Base-by-base conservation (phyloP, 805 yeast species). In the Candida argentea region DNA sequence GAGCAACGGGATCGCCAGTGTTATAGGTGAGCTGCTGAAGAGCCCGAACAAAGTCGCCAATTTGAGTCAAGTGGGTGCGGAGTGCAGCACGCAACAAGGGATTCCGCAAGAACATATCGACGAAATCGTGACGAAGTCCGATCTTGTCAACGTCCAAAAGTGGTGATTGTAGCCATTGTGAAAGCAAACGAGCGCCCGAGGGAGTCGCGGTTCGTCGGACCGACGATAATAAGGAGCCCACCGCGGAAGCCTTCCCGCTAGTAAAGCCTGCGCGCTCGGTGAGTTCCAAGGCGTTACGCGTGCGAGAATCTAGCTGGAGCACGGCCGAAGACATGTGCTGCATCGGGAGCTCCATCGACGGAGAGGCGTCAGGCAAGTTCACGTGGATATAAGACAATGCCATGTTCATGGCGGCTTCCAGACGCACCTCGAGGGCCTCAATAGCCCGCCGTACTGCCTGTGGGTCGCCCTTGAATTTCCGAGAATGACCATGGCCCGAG, bases 91-190 rank as follows among this genome's bases (percentile, higher is more conserved):
- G 36, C 24, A 58, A 31, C 12, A 34, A 27, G 3, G 23, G 29
- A 16, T 57, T 44, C 13, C 43, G 40, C 11, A 40, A 35, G 37
- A 59, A 58, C 6, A 57, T 30, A 8, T 37, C 28, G 3, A 62
- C 68, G 32, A 52, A 59, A 3, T 38, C 35, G 30, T 60, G 64
- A 16, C 98, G 58, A 12, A 48, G 42, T 11, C 48, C 49, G 9
- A 91, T 73, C 35, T 72, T 80, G 0, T 46, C 40, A 1, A 69
- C 42, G 41, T 78, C 69, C 6, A 79, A 65, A 0, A 83, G 66
- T 0, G 98, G 98, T 2, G 84, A 73, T 15, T 82, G 65, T 4
- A 89, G 54, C 95, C 96, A 85, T 29, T 76, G 75, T 5, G 77
- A 69, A 8, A 91, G 54, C n/a, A 81, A 44, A 23, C 97, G 58